A percentile compares a stretch with the other conserved stretches of the same genome.
Conservation (phyloP, 805 yeast genomes). For the Suhomyces pyralidae region DNA sequence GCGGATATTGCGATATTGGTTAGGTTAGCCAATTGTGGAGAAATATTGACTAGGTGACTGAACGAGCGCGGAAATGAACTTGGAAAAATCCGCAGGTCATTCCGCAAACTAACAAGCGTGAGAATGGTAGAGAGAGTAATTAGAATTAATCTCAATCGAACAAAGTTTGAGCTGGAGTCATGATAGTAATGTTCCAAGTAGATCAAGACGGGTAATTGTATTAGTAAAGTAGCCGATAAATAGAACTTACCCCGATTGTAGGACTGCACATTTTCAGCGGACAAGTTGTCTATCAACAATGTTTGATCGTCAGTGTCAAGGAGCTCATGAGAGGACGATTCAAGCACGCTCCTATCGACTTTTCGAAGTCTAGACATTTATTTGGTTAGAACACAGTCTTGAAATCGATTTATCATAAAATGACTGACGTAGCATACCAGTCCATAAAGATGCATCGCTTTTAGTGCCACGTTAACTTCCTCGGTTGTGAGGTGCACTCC, state of each 20-base stretch:
- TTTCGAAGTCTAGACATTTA: slow-evolving; percentile 20
- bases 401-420: not conserved
- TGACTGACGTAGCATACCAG: not conserved
- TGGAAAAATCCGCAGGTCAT: not conserved
- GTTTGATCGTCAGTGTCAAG: slow-evolving; percentile 25
- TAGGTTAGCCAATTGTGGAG: not conserved
- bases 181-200: slow-evolving; percentile 8
- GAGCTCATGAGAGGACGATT: slow-evolving; percentile 9
- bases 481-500: not conserved
- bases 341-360: slow-evolving; percentile 20
- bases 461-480: not conserved
- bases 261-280: slow-evolving; percentile 13
- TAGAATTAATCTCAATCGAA: slow-evolving; percentile 4
- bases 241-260: slow-evolving; percentile 6
- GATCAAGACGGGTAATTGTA: slow-evolving; percentile 16
- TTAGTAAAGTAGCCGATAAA: slow-evolving; percentile 11
- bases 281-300: slow-evolving; percentile 14
- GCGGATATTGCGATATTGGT: slow-evolving; percentile 12
- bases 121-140: slow-evolving; percentile 7
- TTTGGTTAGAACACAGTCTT: not conserved
- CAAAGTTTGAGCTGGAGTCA: not conserved
- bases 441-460: not conserved
- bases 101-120: slow-evolving; percentile 4
- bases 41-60: not conserved
- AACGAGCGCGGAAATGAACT: not conserved